Evolutionary conservation across 208 protist species (phyloP), one percentile per base, ranked within the genome.

Genomic region (Vickermania ingenoplastis): DNA sequence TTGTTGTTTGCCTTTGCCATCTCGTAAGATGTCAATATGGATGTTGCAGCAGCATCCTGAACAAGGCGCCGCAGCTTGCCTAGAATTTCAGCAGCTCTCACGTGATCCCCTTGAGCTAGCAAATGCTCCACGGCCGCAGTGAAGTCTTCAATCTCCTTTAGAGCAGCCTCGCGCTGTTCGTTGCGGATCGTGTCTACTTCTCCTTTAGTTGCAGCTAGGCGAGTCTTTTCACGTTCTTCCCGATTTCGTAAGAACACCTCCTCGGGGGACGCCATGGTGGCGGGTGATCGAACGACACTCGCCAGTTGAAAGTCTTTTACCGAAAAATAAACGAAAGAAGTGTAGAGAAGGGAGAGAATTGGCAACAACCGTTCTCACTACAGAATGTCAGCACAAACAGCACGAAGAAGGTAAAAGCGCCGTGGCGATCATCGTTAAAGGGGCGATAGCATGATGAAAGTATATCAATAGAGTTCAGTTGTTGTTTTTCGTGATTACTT

Each of bases 1-100:
- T 75, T 74, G 0, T 59, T 61, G 58, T 95, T 95, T 0, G 79
- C 69, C 55, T 71, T 80, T 0, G 79, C 77, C 84, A 92, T 92
- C 17, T 90, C 88, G 55, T 91, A 70, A 25, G 80, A 70, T 0
- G 88, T 92, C 23, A 95, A 70, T 25, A 25, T 63, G 5, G 23
- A 11, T 11, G 17, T 63, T 11, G 50, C 50, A 5, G 50, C 50
- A 13, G 50, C 21, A 59, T 56, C 26, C 26, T 31, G 58, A 31
- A 58, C 59, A 48, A 59, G 29, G 7, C 29, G 13, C 17, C 29
- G 45, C 55, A 59, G 36, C 41, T 45, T 17, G 11, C 36, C 11
- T 17, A 45, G 17, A 17, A 45, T 7, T 17, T 45, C 17, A 45
- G 7, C 36, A 7, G 36, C 17, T 17, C 7, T 17, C 11, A n/a